Conservation (phyloP, 805 yeast species). For the Cephaloascus fragrans region DNA sequence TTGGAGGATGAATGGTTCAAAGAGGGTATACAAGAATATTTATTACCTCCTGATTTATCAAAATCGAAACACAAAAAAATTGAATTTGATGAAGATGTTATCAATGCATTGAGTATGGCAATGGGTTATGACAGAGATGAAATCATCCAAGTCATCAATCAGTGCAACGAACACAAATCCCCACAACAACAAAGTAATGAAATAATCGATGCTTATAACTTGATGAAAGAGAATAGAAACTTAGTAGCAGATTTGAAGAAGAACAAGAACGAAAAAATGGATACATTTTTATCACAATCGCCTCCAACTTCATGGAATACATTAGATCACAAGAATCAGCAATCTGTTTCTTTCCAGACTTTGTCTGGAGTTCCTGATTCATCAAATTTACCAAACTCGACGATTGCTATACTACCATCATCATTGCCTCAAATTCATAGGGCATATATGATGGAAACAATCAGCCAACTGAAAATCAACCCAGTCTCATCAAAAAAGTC, state of each 20-base stretch:
- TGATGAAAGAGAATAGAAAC: slow-evolving; percentile 70
- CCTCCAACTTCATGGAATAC: slow-evolving; percentile 43
- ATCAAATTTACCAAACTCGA: slow-evolving; percentile 54
- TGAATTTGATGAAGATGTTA: slow-evolving; percentile 67
- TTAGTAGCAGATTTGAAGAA: slow-evolving; percentile 59
- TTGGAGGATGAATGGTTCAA: slow-evolving; percentile 94
- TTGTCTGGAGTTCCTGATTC: slow-evolving; percentile 36
- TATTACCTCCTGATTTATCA: slow-evolving; percentile 48
- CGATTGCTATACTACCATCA: slow-evolving; percentile 88
- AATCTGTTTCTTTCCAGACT: slow-evolving; percentile 23
- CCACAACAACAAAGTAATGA: slow-evolving; percentile 42
- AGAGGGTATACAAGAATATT: slow-evolving; percentile 68
- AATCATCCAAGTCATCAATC: slow-evolving; percentile 59
- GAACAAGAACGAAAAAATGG: slow-evolving; percentile 39
- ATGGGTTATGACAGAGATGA: slow-evolving; percentile 89
- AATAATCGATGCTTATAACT: slow-evolving; percentile 75
- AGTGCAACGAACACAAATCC: slow-evolving; percentile 22
- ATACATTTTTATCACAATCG: slow-evolving; percentile 48
- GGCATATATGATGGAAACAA: slow-evolving; percentile 72
- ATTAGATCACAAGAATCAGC: slow-evolving; percentile 3
- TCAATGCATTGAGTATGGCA: slow-evolving; percentile 62
- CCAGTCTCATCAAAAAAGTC: slow-evolving; percentile 71
- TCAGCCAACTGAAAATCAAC: slow-evolving; percentile 19
- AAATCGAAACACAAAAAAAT: slow-evolving; percentile 24
- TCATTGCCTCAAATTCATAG: slow-evolving; percentile 91